Conservation (phyloP, 257 asterid genomes). For the Datura wrightii region DNA sequence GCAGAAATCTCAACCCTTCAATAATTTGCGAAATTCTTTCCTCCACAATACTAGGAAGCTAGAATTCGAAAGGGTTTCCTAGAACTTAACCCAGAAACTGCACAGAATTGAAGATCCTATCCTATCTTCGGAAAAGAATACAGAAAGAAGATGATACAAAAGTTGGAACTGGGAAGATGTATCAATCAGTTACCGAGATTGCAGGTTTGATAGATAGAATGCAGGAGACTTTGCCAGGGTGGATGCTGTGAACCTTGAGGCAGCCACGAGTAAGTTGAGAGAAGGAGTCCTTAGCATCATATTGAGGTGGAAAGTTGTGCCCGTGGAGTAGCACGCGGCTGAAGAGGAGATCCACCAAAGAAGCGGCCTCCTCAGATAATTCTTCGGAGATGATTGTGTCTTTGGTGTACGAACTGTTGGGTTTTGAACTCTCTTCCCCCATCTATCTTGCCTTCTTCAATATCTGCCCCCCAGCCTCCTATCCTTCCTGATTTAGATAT, state of each 20-base stretch:
- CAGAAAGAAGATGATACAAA: neutral
- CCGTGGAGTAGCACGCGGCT: conserved; percentile 30
- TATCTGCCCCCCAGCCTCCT: neutral
- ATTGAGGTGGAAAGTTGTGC: conserved; percentile 46
- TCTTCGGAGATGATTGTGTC: conserved; percentile 35
- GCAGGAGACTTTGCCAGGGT: conserved; percentile 75
- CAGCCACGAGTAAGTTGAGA: neutral
- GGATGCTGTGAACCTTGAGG: conserved; percentile 47
- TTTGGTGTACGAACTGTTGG: neutral
- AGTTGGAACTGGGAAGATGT: neutral
- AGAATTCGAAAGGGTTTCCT: neutral
- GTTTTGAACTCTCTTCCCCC: neutral
- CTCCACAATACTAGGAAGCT: neutral
- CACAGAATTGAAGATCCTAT: neutral
- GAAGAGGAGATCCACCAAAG: conserved; percentile 32
- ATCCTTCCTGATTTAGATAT: too few relatives aligned
- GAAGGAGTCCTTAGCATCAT: conserved; percentile 44
- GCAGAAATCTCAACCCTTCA: neutral
- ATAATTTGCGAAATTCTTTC: neutral
- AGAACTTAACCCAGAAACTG: neutral
- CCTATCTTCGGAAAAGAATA: neutral
- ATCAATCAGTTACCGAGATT: conserved; percentile 51
- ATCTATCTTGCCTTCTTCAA: neutral
- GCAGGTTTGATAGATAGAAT: conserved; percentile 62
- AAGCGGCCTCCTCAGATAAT: conserved; percentile 31